A percentile compares a stretch with the other conserved stretches of the same genome.
Evolutionary conservation across 1,139 yeast species (phyloP).

Genomic region (Debaryomyces nepalensis): DNA sequence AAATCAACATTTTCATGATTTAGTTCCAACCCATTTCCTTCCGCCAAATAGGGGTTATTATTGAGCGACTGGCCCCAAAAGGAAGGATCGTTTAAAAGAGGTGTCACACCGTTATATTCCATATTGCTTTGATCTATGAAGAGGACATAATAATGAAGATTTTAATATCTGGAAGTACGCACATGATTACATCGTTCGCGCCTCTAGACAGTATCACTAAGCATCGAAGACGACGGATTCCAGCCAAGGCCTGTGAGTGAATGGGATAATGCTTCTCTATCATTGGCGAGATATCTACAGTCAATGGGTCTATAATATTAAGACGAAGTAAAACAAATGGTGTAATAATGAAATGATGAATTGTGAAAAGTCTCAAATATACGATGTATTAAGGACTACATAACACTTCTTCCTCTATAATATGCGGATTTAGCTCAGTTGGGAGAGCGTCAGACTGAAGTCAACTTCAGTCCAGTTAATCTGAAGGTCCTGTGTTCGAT

Average conservation of each 20-base stretch:
- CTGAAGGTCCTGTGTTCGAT: constrained; percentile 71
- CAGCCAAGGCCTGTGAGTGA: no score
- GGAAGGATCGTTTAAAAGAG: background rate
- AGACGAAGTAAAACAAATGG: no score
- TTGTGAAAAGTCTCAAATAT: no score
- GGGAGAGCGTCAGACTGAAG: constrained; percentile 93
- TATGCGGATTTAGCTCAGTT: constrained; percentile 77
- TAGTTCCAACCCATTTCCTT: constrained; percentile 13
- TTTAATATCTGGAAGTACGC: no score
- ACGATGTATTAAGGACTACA: background rate
- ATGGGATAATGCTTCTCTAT: no score
- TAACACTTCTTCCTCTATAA: constrained; percentile 2
- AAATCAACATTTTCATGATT: constrained; percentile 18
- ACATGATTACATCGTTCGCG: no score
- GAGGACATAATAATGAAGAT: no score
- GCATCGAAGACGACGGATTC: no score
- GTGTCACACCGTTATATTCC: constrained; percentile 4
- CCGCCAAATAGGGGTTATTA: constrained; percentile 7
- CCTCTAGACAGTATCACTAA: no score
- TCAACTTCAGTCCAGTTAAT: constrained; percentile 45
- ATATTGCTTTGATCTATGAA: background rate
- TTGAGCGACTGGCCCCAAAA: background rate
- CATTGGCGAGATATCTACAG: no score
- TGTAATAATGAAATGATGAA: no score
- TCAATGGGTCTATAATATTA: no score